Base-by-base conservation (phyloP, 2,329 filamentous ascomycete species). In the Drechslera avenae region DNA sequence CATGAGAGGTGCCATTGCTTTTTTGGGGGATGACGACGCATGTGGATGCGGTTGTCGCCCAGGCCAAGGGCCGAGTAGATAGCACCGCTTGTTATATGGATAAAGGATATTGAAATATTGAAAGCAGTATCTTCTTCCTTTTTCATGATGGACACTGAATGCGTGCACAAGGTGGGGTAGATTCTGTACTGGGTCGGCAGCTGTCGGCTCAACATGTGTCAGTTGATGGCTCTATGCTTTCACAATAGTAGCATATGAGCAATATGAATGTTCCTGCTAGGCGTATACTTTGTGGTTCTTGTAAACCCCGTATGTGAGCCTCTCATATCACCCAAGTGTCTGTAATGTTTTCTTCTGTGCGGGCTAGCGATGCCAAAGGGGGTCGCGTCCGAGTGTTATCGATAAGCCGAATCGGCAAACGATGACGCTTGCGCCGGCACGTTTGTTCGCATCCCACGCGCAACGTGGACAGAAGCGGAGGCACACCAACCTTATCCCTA, bases 401-500 rank as follows among this genome's bases (percentile, higher is more conserved):
- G 56, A 56, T 59, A 59, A 52, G 46, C 46, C 35, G 26, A 13
- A 36, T 26, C 31, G 21, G 35, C 34, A 41, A 39, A 28, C 45
- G 32, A 53, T 56, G 52, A 52, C 50, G 56, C 50, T 48, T 43
- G 48, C 52, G 36, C 46, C 30, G 46, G 40, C 35, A 42, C 26
- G 53, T 45, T 52, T 46, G 43, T 30, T 35, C 39, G 21, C 41
- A 45, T 52, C 49, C 41, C 49, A 36, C 57, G 49, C 55, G 55
- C 47, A 60, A 60, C 57, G 57, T 60, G 55, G 55, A 50, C 50
- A 49, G 46, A 59, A 49, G 47, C 36, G 26, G 26, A 44, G 28
- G 16, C 18, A 50, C 37, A 16, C 34, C 40, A 44, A 34, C 57
- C 33, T 47, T 23, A 46, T 33, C 26, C 39, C 30, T 41, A 36